Conservation (phyloP, 2,329 filamentous ascomycete genomes). For the Hansfordia pulvinata region DNA sequence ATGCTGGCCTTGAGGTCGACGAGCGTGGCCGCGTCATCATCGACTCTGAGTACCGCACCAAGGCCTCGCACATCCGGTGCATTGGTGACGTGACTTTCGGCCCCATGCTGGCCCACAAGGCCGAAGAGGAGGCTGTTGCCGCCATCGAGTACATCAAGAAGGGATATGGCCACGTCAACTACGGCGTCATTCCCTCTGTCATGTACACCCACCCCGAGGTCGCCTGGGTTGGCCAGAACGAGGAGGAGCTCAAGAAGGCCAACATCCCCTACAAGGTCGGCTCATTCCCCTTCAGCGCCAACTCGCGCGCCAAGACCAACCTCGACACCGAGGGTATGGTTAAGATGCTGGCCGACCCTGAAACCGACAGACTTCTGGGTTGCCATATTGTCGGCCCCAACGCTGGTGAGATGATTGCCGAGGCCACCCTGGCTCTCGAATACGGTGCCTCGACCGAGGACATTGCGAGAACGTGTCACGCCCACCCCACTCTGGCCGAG, state of each 20-base stretch:
- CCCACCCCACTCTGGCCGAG: slow-evolving; percentile 89
- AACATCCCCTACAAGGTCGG: slow-evolving; percentile 88
- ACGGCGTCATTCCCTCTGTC: slow-evolving; percentile 90
- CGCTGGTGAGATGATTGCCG: slow-evolving; percentile 98
- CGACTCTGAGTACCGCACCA: slow-evolving; percentile 97
- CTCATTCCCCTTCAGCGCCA: slow-evolving; percentile 93
- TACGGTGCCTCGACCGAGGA: slow-evolving; percentile 95
- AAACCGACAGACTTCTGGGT: slow-evolving; percentile 90
- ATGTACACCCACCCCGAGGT: slow-evolving; percentile 99
- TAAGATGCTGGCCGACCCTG: slow-evolving; percentile 91
- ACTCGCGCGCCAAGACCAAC: slow-evolving; percentile 98
- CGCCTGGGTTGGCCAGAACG: slow-evolving; percentile 95
- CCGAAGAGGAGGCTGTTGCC: slow-evolving; percentile 93
- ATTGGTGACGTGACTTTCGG: slow-evolving; percentile 95
- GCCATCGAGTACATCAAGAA: slow-evolving; percentile 96
- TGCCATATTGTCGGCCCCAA: slow-evolving; percentile 94
- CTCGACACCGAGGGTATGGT: slow-evolving; percentile 90
- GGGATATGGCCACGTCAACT: slow-evolving; percentile 97
- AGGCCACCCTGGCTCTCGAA: slow-evolving; percentile 87
- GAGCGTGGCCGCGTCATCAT: slow-evolving; percentile 92
- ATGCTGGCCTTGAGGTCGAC: slow-evolving; percentile 81
- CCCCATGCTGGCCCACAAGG: slow-evolving; percentile 98
- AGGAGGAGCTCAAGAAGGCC: slow-evolving; percentile 84
- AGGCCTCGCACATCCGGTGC: slow-evolving; percentile 91
- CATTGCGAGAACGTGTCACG: slow-evolving; percentile 88